Evolutionary conservation across 2,329 filamentous ascomycete species (phyloP), one percentile per base, ranked within the genome.

Genomic region (Didymellaceae sp.): DNA sequence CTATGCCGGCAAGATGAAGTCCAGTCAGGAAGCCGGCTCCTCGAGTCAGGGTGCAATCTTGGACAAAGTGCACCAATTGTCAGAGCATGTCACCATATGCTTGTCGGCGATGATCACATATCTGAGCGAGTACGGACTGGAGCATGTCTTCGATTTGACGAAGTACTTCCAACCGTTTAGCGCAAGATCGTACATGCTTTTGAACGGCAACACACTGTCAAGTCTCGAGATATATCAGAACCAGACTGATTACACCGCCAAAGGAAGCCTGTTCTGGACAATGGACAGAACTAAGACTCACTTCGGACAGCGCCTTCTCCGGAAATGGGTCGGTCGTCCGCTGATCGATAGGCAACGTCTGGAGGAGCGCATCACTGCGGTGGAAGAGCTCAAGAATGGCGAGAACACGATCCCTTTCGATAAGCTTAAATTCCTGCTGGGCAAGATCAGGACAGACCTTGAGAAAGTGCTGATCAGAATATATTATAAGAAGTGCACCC

Each of bases 151-250:
- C 63, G 89, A 96, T 65, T 77, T 99, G 33, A 97, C 94, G 1
- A 96, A 96, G 64, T 96, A 97, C 75, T 99, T 99, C 67, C 88
- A 96, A 62, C 91, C 91, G 2, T 99, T 99, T 75, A 96, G 90
- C 62, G 90, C 92, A 6, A 82, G 92, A 28, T 92, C 93, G 11
- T 92, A 97, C 67, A 97, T 99, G 94, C 80, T 97, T 4, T 79
- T 99, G 53, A 97, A 95, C 67, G 94, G 93, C 34, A 99, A 96
- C 45, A 97, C 93, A 0, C 77, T 99, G 28, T 93, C 91, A 39
- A 96, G 91, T 64, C 81, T 99, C 10, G 94, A 99, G 70, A 91
- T 99, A 2, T 99, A 97, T 68, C 89, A 92, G 54, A 99, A 99
- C 60, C 86, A 91, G 63, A 97, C 93, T 0, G 92, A 97, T 67